phyloP scores from a whole-genome alignment of 2,329 filamentous ascomycete species.

The Orbilia javanica region DNA sequence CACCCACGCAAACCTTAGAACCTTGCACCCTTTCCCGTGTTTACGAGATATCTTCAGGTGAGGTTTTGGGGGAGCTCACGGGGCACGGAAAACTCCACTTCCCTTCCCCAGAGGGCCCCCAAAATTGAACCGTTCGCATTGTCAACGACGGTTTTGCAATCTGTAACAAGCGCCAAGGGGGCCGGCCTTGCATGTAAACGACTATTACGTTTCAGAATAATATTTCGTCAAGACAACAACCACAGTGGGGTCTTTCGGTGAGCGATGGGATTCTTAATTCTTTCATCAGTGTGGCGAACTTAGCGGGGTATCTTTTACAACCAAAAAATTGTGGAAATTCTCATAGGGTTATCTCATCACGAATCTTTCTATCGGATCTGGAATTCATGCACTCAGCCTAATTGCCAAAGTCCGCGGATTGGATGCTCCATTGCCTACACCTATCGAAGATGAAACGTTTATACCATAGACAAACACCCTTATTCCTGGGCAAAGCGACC shows the following conservation, averaged over 20 bases:
- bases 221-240: slow-evolving; percentile 11
- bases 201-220: slow-evolving; percentile 43
- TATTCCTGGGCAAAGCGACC: neutral
- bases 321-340: neutral
- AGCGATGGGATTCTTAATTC: neutral
- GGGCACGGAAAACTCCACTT: slow-evolving; percentile 19
- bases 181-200: slow-evolving; percentile 28
- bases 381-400: neutral
- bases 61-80: slow-evolving; percentile 32
- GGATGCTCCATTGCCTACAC: neutral
- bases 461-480: slow-evolving; percentile 20
- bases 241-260: neutral
- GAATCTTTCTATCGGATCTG: neutral
- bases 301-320: neutral
- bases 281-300: neutral
- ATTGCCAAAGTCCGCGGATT: neutral
- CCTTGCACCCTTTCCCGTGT: slow-evolving; percentile 40
- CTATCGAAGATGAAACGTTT: slow-evolving; percentile 33
- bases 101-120: slow-evolving; percentile 20
- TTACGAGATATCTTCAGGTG: slow-evolving; percentile 37
- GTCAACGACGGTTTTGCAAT: slow-evolving; percentile 52
- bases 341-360: neutral
- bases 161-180: slow-evolving; percentile 57
- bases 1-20: slow-evolving; percentile 43
- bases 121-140: slow-evolving; percentile 37